Evolutionary conservation across 805 yeast species (phyloP).

Genomic region (Ogataea glucozyma): DNA sequence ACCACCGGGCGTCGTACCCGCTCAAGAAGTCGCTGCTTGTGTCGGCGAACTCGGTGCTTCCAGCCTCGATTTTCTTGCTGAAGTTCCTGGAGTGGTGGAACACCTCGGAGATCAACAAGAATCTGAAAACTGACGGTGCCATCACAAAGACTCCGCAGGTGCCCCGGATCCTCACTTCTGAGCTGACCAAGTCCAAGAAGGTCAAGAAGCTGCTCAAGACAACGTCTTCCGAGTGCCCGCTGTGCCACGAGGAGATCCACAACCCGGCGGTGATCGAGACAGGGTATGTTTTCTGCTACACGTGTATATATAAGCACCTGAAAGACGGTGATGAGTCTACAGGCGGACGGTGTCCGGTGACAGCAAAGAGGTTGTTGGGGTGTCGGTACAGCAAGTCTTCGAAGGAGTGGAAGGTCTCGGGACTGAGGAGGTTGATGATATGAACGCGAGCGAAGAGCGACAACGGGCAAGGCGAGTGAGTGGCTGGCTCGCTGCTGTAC

Average conservation of each 20-base stretch:
- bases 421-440: constrained; percentile 72
- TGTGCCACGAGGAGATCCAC: constrained; percentile 63
- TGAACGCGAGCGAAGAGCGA: constrained; percentile 25
- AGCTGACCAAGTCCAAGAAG: constrained; percentile 12
- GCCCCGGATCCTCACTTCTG: constrained; percentile 31
- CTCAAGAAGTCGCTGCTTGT: constrained; percentile 28
- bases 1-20: constrained; percentile 22
- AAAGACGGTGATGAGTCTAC: constrained; percentile 45
- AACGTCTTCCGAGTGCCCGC: constrained; percentile 53
- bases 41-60: constrained; percentile 54
- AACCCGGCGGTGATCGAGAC: constrained; percentile 91
- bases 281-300: constrained; percentile 86
- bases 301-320: constrained; percentile 73
- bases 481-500: neutral
- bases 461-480: neutral
- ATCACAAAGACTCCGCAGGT: constrained; percentile 26
- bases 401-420: constrained; percentile 71
- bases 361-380: constrained; percentile 69
- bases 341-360: constrained; percentile 82
- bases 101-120: constrained; percentile 65
- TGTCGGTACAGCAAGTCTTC: constrained; percentile 62
- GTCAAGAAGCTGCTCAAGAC: constrained; percentile 25
- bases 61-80: constrained; percentile 75
- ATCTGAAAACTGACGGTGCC: constrained; percentile 47
- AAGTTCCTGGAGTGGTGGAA: constrained; percentile 95